Conservation (phyloP, 768 basidiomycete species). For the Hygrocybe punicea region DNA sequence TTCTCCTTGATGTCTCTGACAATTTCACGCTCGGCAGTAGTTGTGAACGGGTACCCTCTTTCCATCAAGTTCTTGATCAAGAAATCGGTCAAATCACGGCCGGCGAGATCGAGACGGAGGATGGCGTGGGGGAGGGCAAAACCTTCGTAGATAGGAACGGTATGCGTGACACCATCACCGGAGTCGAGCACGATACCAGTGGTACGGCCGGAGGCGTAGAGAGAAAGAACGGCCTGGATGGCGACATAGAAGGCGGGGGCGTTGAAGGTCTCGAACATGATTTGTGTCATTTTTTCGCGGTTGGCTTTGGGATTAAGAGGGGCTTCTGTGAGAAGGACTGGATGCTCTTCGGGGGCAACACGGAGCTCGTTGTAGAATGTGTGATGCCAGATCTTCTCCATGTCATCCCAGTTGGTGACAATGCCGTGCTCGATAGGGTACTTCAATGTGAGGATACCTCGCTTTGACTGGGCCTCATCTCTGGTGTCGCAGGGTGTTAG, state of each 20-base stretch:
- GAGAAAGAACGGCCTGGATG: slow-evolving; percentile 86
- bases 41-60: slow-evolving; percentile 92
- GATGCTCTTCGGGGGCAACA: slow-evolving; percentile 91
- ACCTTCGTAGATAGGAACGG: slow-evolving; percentile 94
- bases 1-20: slow-evolving; percentile 98
- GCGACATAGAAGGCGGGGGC: slow-evolving; percentile 89
- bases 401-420: slow-evolving; percentile 98
- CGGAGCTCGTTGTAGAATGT: slow-evolving; percentile 96
- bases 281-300: slow-evolving; percentile 92
- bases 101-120: slow-evolving; percentile 86
- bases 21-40: slow-evolving; percentile 89
- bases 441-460: slow-evolving; percentile 90
- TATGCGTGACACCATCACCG: slow-evolving; percentile 94
- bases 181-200: slow-evolving; percentile 95
- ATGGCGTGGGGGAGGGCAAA: slow-evolving; percentile 93
- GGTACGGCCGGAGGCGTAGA: slow-evolving; percentile 93
- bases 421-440: slow-evolving; percentile 94
- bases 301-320: slow-evolving; percentile 92
- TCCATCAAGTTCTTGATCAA: slow-evolving; percentile 84
- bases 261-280: slow-evolving; percentile 97
- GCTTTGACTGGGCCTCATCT: slow-evolving; percentile 91
- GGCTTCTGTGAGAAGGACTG: slow-evolving; percentile 86
- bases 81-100: slow-evolving; percentile 85
- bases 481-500: slow-evolving; percentile 36
- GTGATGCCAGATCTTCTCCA: slow-evolving; percentile 99